Percentiles rank a stretch among this genome's conserved stretches.
phyloP scores from a whole-genome alignment of 208 protist species.

The Lotmaria passim region DNA sequence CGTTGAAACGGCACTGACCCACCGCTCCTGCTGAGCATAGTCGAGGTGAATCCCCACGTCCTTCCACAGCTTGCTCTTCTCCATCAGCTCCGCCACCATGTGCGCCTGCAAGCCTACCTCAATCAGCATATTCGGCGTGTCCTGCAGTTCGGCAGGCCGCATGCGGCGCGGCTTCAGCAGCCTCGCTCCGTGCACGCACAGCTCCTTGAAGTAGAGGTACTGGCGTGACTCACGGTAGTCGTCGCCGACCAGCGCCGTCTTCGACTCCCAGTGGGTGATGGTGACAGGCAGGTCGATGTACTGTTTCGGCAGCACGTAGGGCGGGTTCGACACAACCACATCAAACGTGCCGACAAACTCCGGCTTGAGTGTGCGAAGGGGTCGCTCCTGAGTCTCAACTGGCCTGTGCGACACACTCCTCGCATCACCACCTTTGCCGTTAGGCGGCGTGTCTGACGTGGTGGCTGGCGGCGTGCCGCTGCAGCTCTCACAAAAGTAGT shows the following conservation, averaged over 20 bases:
- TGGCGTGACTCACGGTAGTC: slow-evolving; percentile 61
- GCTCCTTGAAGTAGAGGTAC: slow-evolving; percentile 89
- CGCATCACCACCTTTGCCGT: background rate
- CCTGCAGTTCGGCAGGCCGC: slow-evolving; percentile 38
- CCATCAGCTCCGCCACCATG: slow-evolving; percentile 80
- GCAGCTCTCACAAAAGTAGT: slow-evolving; percentile 46
- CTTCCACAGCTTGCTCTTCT: slow-evolving; percentile 52
- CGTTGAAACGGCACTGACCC: slow-evolving; percentile 68
- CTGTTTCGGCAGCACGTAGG: slow-evolving; percentile 83
- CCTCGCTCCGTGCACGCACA: slow-evolving; percentile 64
- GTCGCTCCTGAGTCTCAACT: slow-evolving; percentile 8
- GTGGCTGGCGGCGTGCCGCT: background rate
- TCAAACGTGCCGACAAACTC: slow-evolving; percentile 62
- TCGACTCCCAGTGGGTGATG: slow-evolving; percentile 81
- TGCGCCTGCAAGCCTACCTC: slow-evolving; percentile 84
- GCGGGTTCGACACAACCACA: slow-evolving; percentile 86
- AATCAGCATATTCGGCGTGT: slow-evolving; percentile 70
- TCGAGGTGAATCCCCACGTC: slow-evolving; percentile 81
- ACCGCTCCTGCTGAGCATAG: slow-evolving; percentile 76
- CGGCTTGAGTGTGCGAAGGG: slow-evolving; percentile 7
- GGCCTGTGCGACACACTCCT: too few species aligned
- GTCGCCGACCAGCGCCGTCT: slow-evolving; percentile 85
- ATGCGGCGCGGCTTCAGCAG: slow-evolving; percentile 59
- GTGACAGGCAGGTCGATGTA: slow-evolving; percentile 68
- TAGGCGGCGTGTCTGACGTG: background rate